Evolutionary conservation across 192 early-diverging fungal genomes (phyloP).

Genomic region (Kappamyces sp.): DNA sequence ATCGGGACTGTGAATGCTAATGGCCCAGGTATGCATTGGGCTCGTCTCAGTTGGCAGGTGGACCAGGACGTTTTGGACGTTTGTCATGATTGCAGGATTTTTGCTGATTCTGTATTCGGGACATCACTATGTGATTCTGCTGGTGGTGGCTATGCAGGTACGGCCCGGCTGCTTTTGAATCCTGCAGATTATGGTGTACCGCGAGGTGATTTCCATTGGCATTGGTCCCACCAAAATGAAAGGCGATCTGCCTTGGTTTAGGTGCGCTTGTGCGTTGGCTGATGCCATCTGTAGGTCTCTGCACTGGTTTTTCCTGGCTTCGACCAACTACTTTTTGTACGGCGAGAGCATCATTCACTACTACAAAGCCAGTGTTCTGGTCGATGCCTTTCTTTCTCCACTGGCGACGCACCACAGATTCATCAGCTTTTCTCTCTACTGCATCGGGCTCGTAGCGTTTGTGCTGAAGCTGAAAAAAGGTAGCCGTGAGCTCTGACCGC

Average conservation of each 20-base stretch:
- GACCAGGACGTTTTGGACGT: conserved; percentile 75
- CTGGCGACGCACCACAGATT: conserved; percentile 91
- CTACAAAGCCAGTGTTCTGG: conserved; percentile 74
- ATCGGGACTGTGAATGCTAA: no score
- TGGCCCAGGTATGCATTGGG: no score
- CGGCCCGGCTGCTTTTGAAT: conserved; percentile 12
- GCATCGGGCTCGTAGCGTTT: conserved; percentile 88
- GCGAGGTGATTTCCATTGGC: conserved; percentile 89
- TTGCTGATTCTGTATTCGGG: conserved; percentile 57
- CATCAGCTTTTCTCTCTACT: conserved; percentile 85
- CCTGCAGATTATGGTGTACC: conserved; percentile 81
- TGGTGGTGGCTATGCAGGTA: conserved; percentile 48
- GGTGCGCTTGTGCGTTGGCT: conserved; percentile 12
- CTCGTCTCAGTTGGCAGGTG: conserved; percentile 39
- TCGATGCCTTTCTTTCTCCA: conserved; percentile 74
- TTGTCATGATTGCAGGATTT: conserved; percentile 86
- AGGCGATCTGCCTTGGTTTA: conserved; percentile 84
- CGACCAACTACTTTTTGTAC: conserved; percentile 90
- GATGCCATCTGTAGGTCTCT: conserved; percentile 38
- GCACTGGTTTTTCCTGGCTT: conserved; percentile 90
- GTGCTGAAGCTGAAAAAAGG: conserved; percentile 88
- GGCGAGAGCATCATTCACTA: conserved; percentile 89
- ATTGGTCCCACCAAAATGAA: conserved; percentile 68
- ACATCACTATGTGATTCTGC: conserved; percentile 75
- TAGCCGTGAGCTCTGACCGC: no score